These are phyloP conservation scores for Podospora pseudopauciseta DNA, from an alignment of 495 filamentous ascomycete species.

Conservation along the genomic window DNA sequence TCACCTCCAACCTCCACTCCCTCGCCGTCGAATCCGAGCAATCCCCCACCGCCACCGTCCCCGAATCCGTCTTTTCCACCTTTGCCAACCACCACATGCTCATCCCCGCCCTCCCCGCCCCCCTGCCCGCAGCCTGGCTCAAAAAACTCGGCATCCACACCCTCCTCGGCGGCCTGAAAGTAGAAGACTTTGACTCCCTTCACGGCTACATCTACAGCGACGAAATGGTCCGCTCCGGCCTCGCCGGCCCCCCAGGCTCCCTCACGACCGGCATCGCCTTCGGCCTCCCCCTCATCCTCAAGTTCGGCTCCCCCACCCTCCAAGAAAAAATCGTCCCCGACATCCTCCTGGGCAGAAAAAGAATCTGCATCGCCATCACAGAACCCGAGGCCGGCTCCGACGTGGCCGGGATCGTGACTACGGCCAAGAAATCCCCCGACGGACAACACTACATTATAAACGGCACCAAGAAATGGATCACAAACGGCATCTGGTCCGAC, in stretches of 20 bases:
- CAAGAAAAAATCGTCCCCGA: constrained; percentile 64
- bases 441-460: constrained; percentile 67
- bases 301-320: constrained; percentile 58
- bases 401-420: constrained; percentile 66
- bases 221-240: constrained; percentile 63
- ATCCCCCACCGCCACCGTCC: constrained; percentile 56
- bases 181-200: constrained; percentile 72
- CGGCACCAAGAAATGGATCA: constrained; percentile 81
- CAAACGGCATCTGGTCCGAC: constrained; percentile 73
- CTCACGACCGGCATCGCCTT: constrained; percentile 68
- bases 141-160: constrained; percentile 61
- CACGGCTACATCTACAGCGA: constrained; percentile 67
- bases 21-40: constrained; percentile 66
- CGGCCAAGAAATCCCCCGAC: constrained; percentile 53
- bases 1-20: constrained; percentile 55
- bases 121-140: constrained; percentile 64
- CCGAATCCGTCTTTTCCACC: constrained; percentile 55
- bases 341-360: constrained; percentile 60
- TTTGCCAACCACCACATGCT: constrained; percentile 64
- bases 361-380: constrained; percentile 73
- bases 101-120: constrained; percentile 60
- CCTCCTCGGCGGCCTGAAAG: constrained; percentile 60
- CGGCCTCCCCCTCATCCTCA: constrained; percentile 65
- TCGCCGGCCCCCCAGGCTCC: constrained; percentile 56
- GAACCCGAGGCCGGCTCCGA: constrained; percentile 71